Percentiles rank a stretch among this genome's conserved stretches.
phyloP scores from a whole-genome alignment of 768 basidiomycete species.

The Amanita thiersii region DNA sequence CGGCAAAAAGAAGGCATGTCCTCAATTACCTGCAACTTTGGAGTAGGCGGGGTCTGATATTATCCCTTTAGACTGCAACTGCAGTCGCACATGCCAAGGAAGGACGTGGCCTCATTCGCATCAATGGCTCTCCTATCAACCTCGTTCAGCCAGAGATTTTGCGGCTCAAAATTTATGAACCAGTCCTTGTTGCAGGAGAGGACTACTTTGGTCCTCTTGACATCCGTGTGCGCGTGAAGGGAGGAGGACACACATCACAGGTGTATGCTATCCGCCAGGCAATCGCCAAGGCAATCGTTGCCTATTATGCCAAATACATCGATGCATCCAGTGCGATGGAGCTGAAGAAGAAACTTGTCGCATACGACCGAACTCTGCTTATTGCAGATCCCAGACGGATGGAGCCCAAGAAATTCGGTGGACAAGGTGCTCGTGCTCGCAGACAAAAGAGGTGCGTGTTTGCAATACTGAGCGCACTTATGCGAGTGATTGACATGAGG shows the following conservation, averaged over 20 bases:
- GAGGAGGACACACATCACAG: conserved; percentile 99
- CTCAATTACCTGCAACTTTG: conserved; percentile 6
- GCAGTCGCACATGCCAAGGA: conserved; percentile 96
- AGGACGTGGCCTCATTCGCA: conserved; percentile 92
- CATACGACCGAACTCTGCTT: conserved; percentile 86
- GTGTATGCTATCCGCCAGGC: conserved; percentile 99
- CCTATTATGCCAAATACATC: conserved; percentile 97
- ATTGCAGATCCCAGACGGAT: conserved; percentile 95
- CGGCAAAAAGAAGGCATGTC: conserved; percentile 96
- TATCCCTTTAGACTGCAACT: conserved; percentile 72
- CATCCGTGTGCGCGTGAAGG: conserved; percentile 96
- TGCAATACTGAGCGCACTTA: neutral
- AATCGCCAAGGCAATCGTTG: conserved; percentile 94
- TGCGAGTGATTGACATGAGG: conserved; percentile 11
- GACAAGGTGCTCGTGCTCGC: conserved; percentile 95
- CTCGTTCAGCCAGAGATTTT: conserved; percentile 94
- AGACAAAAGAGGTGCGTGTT: conserved; percentile 84
- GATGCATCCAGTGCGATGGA: conserved; percentile 97
- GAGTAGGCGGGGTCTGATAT: conserved; percentile 9
- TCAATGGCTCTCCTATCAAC: conserved; percentile 95
- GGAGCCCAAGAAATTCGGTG: conserved; percentile 99
- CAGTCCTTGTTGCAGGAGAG: conserved; percentile 88
- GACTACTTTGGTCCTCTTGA: conserved; percentile 83
- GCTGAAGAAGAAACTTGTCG: conserved; percentile 95
- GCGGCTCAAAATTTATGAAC: conserved; percentile 97